phyloP scores from a whole-genome alignment of 306 rosid genomes.

The Albizia julibrissin region DNA sequence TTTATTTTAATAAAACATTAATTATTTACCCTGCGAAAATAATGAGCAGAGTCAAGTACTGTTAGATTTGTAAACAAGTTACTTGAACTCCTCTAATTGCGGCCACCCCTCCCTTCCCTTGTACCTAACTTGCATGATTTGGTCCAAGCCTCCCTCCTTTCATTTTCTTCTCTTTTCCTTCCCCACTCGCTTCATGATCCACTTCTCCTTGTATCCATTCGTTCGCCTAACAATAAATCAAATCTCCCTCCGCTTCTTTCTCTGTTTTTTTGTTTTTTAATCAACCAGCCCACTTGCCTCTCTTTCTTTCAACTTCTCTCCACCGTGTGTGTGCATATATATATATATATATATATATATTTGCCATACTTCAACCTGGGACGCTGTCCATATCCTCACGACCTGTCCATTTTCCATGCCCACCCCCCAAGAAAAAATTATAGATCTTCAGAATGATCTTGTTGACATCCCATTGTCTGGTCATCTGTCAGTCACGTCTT shows the following conservation, averaged over 20 bases:
- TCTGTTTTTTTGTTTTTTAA: background rate
- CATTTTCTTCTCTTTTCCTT: background rate
- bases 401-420: slow-evolving; percentile 1
- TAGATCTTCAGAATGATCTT: slow-evolving; percentile 17
- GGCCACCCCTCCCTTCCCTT: background rate
- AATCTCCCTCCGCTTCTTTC: background rate
- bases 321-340: no score
- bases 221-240: background rate
- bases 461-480: background rate
- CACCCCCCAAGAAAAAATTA: background rate
- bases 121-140: background rate
- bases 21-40: no score
- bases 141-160: background rate
- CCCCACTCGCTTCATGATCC: background rate
- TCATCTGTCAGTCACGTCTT: slow-evolving; percentile 1
- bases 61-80: background rate
- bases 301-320: background rate
- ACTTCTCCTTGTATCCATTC: background rate
- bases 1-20: no score
- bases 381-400: slow-evolving; percentile 6
- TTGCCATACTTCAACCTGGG: background rate
- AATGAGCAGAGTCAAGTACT: background rate
- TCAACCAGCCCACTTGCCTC: background rate
- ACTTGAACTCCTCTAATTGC: background rate
- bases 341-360: background rate